Percentiles rank a stretch among this genome's conserved stretches.
These are phyloP conservation scores for Cladosporium halotolerans DNA, from an alignment of 2,329 filamentous ascomycete genomes.

Conservation along the genomic window DNA sequence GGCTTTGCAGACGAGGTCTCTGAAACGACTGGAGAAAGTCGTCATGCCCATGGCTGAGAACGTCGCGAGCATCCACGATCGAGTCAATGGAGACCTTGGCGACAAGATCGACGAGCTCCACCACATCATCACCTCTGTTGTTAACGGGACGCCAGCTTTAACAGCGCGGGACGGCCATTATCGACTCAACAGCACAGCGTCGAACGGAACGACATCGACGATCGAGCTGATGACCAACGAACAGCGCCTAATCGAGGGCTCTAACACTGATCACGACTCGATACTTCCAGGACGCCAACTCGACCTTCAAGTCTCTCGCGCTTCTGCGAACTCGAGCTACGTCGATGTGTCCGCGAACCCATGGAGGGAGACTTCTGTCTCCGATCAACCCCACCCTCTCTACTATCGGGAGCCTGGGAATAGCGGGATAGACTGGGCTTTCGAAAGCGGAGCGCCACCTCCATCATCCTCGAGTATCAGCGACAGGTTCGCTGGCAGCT, in stretches of 20 bases:
- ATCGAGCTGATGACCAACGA: slow-evolving; percentile 4
- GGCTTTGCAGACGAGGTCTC: slow-evolving; percentile 38
- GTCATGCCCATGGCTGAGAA: slow-evolving; percentile 30
- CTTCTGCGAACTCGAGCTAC: background rate
- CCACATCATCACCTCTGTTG: slow-evolving; percentile 23
- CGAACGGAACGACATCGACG: slow-evolving; percentile 15
- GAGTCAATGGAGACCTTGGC: slow-evolving; percentile 22
- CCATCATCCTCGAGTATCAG: slow-evolving; percentile 14
- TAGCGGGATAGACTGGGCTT: slow-evolving; percentile 19
- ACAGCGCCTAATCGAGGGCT: background rate
- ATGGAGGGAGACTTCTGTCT: background rate
- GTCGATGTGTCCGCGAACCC: background rate
- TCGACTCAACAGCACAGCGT: slow-evolving; percentile 13
- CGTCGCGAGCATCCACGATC: slow-evolving; percentile 26
- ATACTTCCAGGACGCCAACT: background rate
- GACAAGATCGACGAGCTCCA: slow-evolving; percentile 27
- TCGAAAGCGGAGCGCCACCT: slow-evolving; percentile 20
- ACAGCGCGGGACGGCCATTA: slow-evolving; percentile 9
- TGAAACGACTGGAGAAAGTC: slow-evolving; percentile 27
- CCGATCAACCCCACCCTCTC: background rate
- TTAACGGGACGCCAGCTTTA: slow-evolving; percentile 20
- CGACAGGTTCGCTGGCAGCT: slow-evolving; percentile 1
- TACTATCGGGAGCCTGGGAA: background rate
- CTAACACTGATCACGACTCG: background rate
- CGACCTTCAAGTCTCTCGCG: background rate